Evolutionary conservation across 2,329 filamentous ascomycete species (phyloP), one percentile per base, ranked within the genome.

Genomic region (Aspergillus uvarum): DNA sequence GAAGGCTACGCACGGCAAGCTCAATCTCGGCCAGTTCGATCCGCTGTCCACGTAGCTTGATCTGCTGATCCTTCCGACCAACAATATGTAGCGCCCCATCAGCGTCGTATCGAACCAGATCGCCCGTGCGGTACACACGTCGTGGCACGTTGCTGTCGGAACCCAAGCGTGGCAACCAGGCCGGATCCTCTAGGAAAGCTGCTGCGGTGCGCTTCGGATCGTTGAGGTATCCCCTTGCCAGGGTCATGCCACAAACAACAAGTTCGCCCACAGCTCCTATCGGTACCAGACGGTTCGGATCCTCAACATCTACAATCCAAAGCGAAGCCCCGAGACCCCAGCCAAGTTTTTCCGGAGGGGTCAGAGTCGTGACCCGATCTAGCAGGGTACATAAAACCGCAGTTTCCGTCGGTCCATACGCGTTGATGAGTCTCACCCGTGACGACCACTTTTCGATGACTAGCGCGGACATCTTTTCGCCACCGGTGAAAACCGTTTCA

Each of bases 261-360:
- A 31, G 29, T 10, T 82, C 80, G 1, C 80, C 80, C 3, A 77
- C 68, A 3, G 70, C 70, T 8, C 80, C 79, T 5, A 80, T 63
- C 0, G 78, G 72, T 2, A 71, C 59, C 14, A 76, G 63, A 12
- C 47, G 31, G 3, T 68, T 52, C 31, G 62, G 59, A 50, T 72
- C 67, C 6, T 63, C 53, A 0, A 69, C 67, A 59, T 76, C 67
- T 0, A 74, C 72, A 31, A 78, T 63, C 76, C 75, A 77, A 26
- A 63, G 59, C 1, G 44, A 57, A 24, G 35, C 59, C 54, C 38
- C 67, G 59, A 49, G 58, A 64, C 14, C 71, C 70, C 38, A 72
- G 22, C 29, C 26, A 5, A 31, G 29, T 10, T 31, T 31, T 5
- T 31, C 29, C 29, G 29, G 29, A 31, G 29, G 29, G 29, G 31